Evolutionary conservation across 1,284 basidiomycete species (phyloP).

Genomic region (Ustilago vetiveriae): DNA sequence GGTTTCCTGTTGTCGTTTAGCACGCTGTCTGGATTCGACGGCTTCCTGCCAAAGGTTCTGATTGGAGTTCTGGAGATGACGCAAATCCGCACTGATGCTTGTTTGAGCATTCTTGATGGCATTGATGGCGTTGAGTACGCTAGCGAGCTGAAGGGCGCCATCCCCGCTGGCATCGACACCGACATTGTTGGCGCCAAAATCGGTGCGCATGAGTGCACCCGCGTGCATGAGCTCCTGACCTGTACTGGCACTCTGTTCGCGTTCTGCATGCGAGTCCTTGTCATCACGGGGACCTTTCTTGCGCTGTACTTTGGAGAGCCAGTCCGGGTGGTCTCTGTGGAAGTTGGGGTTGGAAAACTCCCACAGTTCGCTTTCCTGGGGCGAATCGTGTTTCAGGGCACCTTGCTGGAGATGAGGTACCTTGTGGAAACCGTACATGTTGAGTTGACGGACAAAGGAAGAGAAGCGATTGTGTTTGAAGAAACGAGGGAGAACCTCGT

Average conservation of each 20-base stretch:
- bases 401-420: slow-evolving; percentile 90
- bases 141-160: slow-evolving; percentile 54
- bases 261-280: slow-evolving; percentile 34
- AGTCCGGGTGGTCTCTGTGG: slow-evolving; percentile 85
- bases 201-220: slow-evolving; percentile 51
- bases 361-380: slow-evolving; percentile 82
- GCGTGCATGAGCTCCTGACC: slow-evolving; percentile 40
- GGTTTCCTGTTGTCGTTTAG: slow-evolving; percentile 94
- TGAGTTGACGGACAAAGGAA: slow-evolving; percentile 86
- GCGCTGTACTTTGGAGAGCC: slow-evolving; percentile 86
- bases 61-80: slow-evolving; percentile 86
- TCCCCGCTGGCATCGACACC: slow-evolving; percentile 10
- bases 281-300: slow-evolving; percentile 69
- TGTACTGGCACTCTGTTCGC: slow-evolving; percentile 20
- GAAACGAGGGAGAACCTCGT: slow-evolving; percentile 72
- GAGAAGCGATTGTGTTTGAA: slow-evolving; percentile 76
- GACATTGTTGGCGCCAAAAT: slow-evolving; percentile 28
- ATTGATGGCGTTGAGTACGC: slow-evolving; percentile 81
- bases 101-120: slow-evolving; percentile 91
- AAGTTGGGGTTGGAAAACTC: slow-evolving; percentile 93
- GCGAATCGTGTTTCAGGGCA: slow-evolving; percentile 73
- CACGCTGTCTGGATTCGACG: slow-evolving; percentile 78
- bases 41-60: slow-evolving; percentile 92
- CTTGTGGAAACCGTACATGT: slow-evolving; percentile 74
- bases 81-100: slow-evolving; percentile 85